Conservation (phyloP, 495 filamentous ascomycete species). For the Daldinia concentrica region DNA sequence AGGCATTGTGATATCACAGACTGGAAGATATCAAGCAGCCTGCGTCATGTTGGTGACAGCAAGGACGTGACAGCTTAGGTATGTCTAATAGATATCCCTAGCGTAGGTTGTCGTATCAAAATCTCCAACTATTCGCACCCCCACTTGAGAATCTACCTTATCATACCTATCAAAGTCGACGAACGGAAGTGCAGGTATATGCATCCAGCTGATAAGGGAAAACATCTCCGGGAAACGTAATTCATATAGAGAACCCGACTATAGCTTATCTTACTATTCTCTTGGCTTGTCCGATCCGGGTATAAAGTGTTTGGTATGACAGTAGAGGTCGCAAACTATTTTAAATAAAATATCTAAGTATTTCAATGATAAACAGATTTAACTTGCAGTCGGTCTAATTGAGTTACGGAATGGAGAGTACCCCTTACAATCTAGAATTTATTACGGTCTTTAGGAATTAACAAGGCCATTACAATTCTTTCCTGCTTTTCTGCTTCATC, state of each 20-base stretch:
- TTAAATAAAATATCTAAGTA: background rate
- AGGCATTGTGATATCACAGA: conserved; percentile 26
- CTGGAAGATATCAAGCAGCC: background rate
- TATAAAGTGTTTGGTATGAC: too few relatives aligned
- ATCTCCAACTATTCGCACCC: conserved; percentile 18
- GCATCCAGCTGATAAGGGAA: conserved; percentile 25
- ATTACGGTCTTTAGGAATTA: background rate
- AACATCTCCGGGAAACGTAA: conserved; percentile 19
- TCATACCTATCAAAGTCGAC: conserved; percentile 15
- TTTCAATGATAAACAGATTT: conserved; percentile 13
- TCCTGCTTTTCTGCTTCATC: conserved; percentile 11
- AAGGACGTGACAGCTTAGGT: background rate
- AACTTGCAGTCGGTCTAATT: background rate
- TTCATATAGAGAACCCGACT: background rate
- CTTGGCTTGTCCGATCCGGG: too few relatives aligned
- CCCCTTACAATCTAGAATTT: background rate
- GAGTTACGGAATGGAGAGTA: background rate
- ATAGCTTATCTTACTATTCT: conserved; percentile 11
- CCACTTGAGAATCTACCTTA: conserved; percentile 29
- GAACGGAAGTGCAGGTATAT: conserved; percentile 12
- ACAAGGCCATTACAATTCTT: conserved; percentile 12
- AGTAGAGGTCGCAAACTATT: too few relatives aligned
- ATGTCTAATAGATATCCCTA: conserved; percentile 10
- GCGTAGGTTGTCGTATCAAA: conserved; percentile 15
- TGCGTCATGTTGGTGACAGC: conserved; percentile 24